These are phyloP conservation scores for Penicillium sp. DNA, from an alignment of 2,329 filamentous ascomycete genomes.

Conservation along the genomic window DNA sequence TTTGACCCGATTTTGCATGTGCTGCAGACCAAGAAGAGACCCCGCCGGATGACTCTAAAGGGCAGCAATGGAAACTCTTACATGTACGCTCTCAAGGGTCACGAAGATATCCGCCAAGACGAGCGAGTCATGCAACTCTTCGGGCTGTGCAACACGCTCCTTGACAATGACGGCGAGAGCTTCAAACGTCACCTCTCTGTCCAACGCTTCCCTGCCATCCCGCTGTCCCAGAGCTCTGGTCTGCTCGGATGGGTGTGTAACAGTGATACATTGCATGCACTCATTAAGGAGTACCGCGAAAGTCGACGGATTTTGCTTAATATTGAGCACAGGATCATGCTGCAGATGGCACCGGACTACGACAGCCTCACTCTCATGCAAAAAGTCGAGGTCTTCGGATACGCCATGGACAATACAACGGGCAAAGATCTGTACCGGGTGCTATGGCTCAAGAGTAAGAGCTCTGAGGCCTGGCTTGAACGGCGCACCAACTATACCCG, in stretches of 20 bases:
- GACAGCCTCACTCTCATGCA: slow-evolving; percentile 99
- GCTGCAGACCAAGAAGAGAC: slow-evolving; percentile 94
- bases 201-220: slow-evolving; percentile 93
- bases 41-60: slow-evolving; percentile 78
- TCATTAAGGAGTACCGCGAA: slow-evolving; percentile 96
- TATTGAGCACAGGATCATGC: slow-evolving; percentile 98
- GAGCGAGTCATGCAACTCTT: slow-evolving; percentile 99
- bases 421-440: slow-evolving; percentile 97
- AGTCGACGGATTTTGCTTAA: slow-evolving; percentile 96
- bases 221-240: slow-evolving; percentile 91
- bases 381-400: slow-evolving; percentile 98
- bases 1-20: slow-evolving; percentile 88
- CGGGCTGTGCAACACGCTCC: slow-evolving; percentile 90
- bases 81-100: slow-evolving; percentile 91
- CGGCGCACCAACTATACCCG: slow-evolving; percentile 97
- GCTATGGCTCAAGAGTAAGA: slow-evolving; percentile 97
- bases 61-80: slow-evolving; percentile 82
- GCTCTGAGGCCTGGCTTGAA: slow-evolving; percentile 95
- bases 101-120: slow-evolving; percentile 97
- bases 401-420: slow-evolving; percentile 97
- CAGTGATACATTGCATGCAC: slow-evolving; percentile 91
- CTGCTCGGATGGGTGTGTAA: slow-evolving; percentile 95
- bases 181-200: slow-evolving; percentile 97
- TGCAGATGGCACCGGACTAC: slow-evolving; percentile 99
- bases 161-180: slow-evolving; percentile 88